Evolutionary conservation across 73 alveolate genomes (phyloP).

Genomic region (Paramecium octaurelia): DNA sequence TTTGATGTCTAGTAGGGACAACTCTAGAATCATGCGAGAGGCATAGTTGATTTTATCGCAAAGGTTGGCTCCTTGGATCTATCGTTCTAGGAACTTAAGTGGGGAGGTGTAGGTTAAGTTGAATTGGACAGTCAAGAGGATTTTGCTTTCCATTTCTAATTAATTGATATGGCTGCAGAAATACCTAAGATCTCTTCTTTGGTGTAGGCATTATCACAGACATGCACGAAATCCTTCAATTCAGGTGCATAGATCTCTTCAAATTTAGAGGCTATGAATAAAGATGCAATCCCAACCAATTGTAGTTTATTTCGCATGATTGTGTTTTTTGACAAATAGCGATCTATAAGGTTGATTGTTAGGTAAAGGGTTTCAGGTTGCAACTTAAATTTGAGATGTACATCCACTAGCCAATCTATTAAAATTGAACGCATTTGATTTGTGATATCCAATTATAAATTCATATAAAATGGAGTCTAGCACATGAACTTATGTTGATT

Average conservation of each 20-base stretch:
- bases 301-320: slow-evolving; percentile 20
- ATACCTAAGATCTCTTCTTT: slow-evolving; percentile 80
- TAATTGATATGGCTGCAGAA: not conserved
- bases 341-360: slow-evolving; percentile 73
- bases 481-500: not conserved
- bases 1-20: not conserved
- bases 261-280: slow-evolving; percentile 61
- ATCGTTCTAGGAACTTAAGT: slow-evolving; percentile 73
- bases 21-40: not conserved
- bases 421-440: slow-evolving; percentile 76
- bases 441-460: slow-evolving; percentile 65
- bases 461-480: slow-evolving; percentile 15
- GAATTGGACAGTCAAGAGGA: slow-evolving; percentile 80
- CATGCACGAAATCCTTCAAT: slow-evolving; percentile 90
- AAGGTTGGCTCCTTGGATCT: not conserved
- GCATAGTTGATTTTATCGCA: not conserved
- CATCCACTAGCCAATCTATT: slow-evolving; percentile 85
- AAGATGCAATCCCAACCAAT: slow-evolving; percentile 58
- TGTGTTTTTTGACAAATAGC: slow-evolving; percentile 75
- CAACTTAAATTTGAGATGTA: slow-evolving; percentile 78
- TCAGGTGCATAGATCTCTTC: slow-evolving; percentile 74
- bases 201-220: slow-evolving; percentile 95
- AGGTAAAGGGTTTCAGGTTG: slow-evolving; percentile 77
- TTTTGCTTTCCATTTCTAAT: slow-evolving; percentile 86
- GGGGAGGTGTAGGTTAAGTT: slow-evolving; percentile 74